Base-by-base conservation (phyloP, 106 monocot species). In the Triglochin maritima region DNA sequence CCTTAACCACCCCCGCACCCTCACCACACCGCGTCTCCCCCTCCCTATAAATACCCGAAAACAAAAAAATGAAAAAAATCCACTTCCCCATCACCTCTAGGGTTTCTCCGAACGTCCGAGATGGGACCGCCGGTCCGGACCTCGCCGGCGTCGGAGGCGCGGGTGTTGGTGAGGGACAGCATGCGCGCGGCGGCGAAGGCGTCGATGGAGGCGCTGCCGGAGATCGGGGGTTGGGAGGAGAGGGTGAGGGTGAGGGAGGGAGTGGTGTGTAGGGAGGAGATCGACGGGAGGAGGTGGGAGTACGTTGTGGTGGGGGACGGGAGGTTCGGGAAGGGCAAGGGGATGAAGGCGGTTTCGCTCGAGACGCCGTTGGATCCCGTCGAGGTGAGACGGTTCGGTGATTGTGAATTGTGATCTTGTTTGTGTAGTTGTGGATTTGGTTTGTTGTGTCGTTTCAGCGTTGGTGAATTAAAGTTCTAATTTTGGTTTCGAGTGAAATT, bases 231-330 rank as follows among this genome's bases (percentile, higher is more conserved):
- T n/a, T 0, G 29, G 29, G 29, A 29, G 29, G 29, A 29, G 29
- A 29, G 29, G 29, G 29, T 29, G 29, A 29, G 29, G 29, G 29
- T 29, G 29, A 29, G 29, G 29, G 29, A 29, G 29, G 29, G 73
- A 58, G 59, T 82, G 15, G 66, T 82, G 12, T 82, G 82, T 65
- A 47, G 62, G 49, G 82, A 82, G 74, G 82, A 78, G 70, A 51
- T 82, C 12, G 74, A 82, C 51, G 82, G 82, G 41, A 69, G 78
- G 74, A 73, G 64, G 62, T 82, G 82, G 82, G 78, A 69, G 65
- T 82, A 82, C 54, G 78, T 78, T 65, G 72, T 72, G 11, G 70
- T 72, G 51, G 48, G 29, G 29, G 29, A 29, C 29, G 29, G 69
- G 51, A 70, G 41, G 17, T 55, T 46, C 45, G 42, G 41, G 9